These are phyloP conservation scores for Casuarina cunninghamiana DNA, from an alignment of 306 rosid genomes.

Conservation along the genomic window DNA sequence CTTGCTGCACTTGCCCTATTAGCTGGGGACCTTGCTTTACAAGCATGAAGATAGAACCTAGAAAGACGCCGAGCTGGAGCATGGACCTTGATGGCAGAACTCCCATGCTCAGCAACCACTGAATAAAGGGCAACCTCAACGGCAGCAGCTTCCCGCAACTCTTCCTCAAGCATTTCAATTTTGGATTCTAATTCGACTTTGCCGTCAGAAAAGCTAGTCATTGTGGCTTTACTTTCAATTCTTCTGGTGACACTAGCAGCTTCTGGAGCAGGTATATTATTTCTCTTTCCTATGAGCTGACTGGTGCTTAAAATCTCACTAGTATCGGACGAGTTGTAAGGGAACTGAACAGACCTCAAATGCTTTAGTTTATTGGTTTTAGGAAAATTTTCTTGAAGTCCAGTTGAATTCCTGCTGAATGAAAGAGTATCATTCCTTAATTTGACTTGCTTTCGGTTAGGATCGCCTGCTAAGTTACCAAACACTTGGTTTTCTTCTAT, in stretches of 20 bases:
- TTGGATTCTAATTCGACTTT: slow-evolving; percentile 48
- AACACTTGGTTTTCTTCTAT: slow-evolving; percentile 40
- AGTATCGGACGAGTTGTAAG: slow-evolving; percentile 39
- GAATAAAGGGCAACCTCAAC: slow-evolving; percentile 81
- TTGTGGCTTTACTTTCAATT: slow-evolving; percentile 25
- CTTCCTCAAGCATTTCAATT: slow-evolving; percentile 72
- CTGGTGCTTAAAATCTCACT: slow-evolving; percentile 23
- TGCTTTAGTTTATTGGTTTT: slow-evolving; percentile 45
- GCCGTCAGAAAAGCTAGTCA: slow-evolving; percentile 22
- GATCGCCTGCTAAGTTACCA: slow-evolving; percentile 34
- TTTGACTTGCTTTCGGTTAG: slow-evolving; percentile 35
- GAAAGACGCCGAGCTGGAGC: slow-evolving; percentile 92
- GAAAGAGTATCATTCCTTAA: slow-evolving; percentile 30
- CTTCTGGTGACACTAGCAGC: slow-evolving; percentile 26
- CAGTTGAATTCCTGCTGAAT: slow-evolving; percentile 33
- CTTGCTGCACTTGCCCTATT: slow-evolving; percentile 66
- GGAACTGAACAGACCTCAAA: slow-evolving; percentile 36
- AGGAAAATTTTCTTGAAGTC: slow-evolving; percentile 18
- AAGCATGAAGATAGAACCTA: slow-evolving; percentile 75
- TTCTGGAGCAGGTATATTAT: slow-evolving; percentile 33
- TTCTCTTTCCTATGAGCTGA: slow-evolving; percentile 35
- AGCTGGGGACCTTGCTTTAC: slow-evolving; percentile 51
- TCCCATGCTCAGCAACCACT: slow-evolving; percentile 76
- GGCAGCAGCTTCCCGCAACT: slow-evolving; percentile 85
- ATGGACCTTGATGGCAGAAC: slow-evolving; percentile 79